A percentile compares a stretch with the other conserved stretches of the same genome.
Conservation (phyloP, 208 protist genomes). For the Herpetomonas tarakana region DNA sequence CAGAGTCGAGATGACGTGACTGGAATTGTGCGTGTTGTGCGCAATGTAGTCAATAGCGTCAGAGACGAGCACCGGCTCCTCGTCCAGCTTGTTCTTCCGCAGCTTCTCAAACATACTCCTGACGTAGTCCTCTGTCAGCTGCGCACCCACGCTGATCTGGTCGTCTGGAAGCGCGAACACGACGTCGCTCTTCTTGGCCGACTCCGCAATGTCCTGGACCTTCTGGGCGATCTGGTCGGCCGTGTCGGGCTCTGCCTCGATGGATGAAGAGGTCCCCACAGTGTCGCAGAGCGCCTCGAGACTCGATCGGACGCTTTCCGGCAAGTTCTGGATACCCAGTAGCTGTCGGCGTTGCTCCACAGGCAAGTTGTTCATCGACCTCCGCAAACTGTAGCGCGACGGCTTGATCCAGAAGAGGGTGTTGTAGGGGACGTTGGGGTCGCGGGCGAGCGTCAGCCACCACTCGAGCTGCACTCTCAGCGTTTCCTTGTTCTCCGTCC, state of each 20-base stretch:
- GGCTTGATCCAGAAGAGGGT: conserved; percentile 90
- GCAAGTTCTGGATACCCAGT: conserved; percentile 86
- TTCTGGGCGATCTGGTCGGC: conserved; percentile 77
- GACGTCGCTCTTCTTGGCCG: conserved; percentile 70
- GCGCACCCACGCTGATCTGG: conserved; percentile 60
- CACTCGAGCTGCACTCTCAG: conserved; percentile 85
- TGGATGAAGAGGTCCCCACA: conserved; percentile 58
- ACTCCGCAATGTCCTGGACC: conserved; percentile 72
- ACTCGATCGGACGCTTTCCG: conserved; percentile 72
- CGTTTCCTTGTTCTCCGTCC: conserved; percentile 80
- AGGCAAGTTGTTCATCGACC: conserved; percentile 83
- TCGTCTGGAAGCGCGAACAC: conserved; percentile 70
- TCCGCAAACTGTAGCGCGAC: conserved; percentile 76
- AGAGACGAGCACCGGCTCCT: conserved; percentile 72
- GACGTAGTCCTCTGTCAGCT: conserved; percentile 79
- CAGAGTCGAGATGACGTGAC: conserved; percentile 83
- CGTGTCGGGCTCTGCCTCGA: conserved; percentile 47
- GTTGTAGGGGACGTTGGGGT: conserved; percentile 84
- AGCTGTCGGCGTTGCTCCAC: conserved; percentile 81
- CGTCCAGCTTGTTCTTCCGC: conserved; percentile 67
- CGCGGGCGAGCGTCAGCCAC: conserved; percentile 74
- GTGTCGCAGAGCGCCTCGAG: conserved; percentile 85
- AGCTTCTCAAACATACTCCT: conserved; percentile 78
- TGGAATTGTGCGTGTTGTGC: conserved; percentile 82
- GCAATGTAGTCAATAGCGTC: conserved; percentile 86